Percentiles rank a stretch among this genome's conserved stretches.
Conservation (phyloP, 805 yeast species). For the Maudiozyma turicensis region DNA sequence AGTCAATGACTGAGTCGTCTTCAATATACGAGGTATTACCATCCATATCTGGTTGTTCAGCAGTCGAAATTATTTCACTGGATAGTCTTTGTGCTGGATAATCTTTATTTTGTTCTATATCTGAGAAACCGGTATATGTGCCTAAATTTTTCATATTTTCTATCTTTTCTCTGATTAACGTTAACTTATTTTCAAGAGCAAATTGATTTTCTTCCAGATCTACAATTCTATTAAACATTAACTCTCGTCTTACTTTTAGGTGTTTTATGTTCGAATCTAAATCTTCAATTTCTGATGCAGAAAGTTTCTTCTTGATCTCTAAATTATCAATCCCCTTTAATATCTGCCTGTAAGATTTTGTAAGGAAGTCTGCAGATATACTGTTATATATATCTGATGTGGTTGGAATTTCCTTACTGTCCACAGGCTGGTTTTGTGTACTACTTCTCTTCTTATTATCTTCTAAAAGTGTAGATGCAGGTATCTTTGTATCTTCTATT, state of each 20-base stretch:
- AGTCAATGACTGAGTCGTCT: background rate
- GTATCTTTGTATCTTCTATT: background rate
- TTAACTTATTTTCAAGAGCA: constrained; percentile 40
- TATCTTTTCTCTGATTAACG: constrained; percentile 36
- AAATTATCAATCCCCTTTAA: constrained; percentile 42
- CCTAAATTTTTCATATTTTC: constrained; percentile 35
- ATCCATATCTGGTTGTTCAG: background rate
- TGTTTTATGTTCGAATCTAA: constrained; percentile 48
- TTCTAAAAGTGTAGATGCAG: background rate
- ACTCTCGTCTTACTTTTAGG: constrained; percentile 40
- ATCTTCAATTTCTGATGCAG: constrained; percentile 55
- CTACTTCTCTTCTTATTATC: background rate
- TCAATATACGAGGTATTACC: background rate
- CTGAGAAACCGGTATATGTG: constrained; percentile 17
- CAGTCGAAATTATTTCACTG: background rate
- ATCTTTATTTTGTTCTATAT: too few species aligned
- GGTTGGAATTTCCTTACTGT: background rate
- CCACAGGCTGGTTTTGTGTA: background rate
- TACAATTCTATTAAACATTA: constrained; percentile 50
- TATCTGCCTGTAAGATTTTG: constrained; percentile 32
- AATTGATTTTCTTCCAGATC: constrained; percentile 51
- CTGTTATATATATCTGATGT: constrained; percentile 10
- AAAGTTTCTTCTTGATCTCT: constrained; percentile 54
- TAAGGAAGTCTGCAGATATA: constrained; percentile 31
- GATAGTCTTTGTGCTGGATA: background rate